phyloP scores from a whole-genome alignment of 2,329 filamentous ascomycete species.

The Elsinoe arachidis region DNA sequence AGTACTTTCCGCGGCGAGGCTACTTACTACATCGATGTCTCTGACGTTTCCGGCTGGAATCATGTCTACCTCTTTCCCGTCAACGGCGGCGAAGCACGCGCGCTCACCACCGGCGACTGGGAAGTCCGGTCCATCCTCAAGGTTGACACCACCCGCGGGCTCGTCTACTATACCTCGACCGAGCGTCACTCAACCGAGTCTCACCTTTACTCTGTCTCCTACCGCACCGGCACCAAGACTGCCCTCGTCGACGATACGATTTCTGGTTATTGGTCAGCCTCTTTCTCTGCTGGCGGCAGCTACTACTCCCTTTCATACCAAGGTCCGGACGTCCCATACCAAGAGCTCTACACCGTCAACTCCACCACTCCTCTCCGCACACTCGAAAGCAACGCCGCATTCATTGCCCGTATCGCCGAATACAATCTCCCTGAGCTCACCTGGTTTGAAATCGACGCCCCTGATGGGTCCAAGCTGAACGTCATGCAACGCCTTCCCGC shows the following conservation, averaged over 20 bases:
- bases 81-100: constrained; percentile 44
- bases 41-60: constrained; percentile 56
- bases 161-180: constrained; percentile 58
- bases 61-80: constrained; percentile 59
- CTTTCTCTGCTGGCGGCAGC: constrained; percentile 53
- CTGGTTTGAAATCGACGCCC: constrained; percentile 54
- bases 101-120: constrained; percentile 58
- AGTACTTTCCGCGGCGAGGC: constrained; percentile 27
- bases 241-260: constrained; percentile 54
- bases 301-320: constrained; percentile 59
- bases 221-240: constrained; percentile 44
- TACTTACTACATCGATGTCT: constrained; percentile 57
- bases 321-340: constrained; percentile 60
- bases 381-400: constrained; percentile 51
- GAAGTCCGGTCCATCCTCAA: constrained; percentile 54
- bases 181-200: constrained; percentile 58
- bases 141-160: constrained; percentile 46
- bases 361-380: constrained; percentile 48
- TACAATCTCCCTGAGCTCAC: constrained; percentile 58
- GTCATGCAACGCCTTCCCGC: constrained; percentile 58
- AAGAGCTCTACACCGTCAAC: constrained; percentile 55
- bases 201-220: constrained; percentile 59
- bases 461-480: constrained; percentile 53
- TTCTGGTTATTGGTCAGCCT: constrained; percentile 53
- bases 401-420: constrained; percentile 47